A percentile compares a stretch with the other conserved stretches of the same genome.
Conservation (phyloP, 1,284 basidiomycete species). For the Gomphus bonarii region DNA sequence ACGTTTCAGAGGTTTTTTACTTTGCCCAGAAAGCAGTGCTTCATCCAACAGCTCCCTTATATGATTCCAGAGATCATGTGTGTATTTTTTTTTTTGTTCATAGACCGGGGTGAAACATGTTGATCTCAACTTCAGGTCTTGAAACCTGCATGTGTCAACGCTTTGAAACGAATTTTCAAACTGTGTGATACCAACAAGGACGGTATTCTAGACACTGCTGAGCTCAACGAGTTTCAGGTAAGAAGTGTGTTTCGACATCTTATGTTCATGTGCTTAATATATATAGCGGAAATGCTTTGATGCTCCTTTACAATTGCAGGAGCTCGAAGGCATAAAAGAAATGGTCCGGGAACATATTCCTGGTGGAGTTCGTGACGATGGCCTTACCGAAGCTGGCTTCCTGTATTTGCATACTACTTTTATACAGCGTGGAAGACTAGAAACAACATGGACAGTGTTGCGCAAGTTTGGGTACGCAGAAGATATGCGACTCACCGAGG, state of each 20-base stretch:
- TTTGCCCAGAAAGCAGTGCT: slow-evolving; percentile 98
- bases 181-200: slow-evolving; percentile 95
- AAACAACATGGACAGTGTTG: slow-evolving; percentile 97
- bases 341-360: slow-evolving; percentile 72
- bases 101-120: slow-evolving; percentile 6
- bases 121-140: slow-evolving; percentile 47
- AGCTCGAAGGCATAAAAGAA: slow-evolving; percentile 85
- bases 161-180: slow-evolving; percentile 90
- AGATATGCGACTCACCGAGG: slow-evolving; percentile 83
- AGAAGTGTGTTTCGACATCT: not conserved
- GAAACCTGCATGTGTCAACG: slow-evolving; percentile 87
- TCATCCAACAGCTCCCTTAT: slow-evolving; percentile 93
- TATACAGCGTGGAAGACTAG: slow-evolving; percentile 91
- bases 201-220: slow-evolving; percentile 79
- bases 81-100: slow-evolving; percentile 15
- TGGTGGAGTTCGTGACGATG: slow-evolving; percentile 57
- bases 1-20: slow-evolving; percentile 98
- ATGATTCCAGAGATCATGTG: slow-evolving; percentile 93
- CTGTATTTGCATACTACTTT: slow-evolving; percentile 94
- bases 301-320: slow-evolving; percentile 83
- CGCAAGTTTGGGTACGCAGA: slow-evolving; percentile 95
- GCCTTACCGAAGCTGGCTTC: slow-evolving; percentile 92
- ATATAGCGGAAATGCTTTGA: slow-evolving; percentile 87
- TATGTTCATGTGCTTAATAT: not conserved
- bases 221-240: slow-evolving; percentile 96